Evolutionary conservation across 192 early-diverging fungal species (phyloP).

Genomic region (Irineochytrium annulatum): DNA sequence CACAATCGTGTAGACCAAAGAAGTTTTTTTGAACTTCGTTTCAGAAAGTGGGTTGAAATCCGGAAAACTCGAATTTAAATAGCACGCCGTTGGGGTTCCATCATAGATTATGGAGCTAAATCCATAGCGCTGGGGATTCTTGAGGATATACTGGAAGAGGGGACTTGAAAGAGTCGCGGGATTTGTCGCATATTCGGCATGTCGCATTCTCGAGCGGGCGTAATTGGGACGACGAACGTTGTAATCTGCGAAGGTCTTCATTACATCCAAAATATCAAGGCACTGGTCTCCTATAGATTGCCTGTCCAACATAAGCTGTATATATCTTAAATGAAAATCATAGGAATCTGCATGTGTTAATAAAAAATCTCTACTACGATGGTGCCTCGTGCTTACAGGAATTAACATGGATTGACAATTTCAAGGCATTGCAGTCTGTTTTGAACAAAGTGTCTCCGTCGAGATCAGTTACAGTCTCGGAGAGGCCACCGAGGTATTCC

Average conservation of each 20-base stretch:
- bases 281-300: not conserved
- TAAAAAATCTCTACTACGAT: too few relatives aligned
- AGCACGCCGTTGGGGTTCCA: slow-evolving; percentile 36
- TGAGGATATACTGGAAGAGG: slow-evolving; percentile 51
- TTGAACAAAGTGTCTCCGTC: slow-evolving; percentile 26
- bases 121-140: slow-evolving; percentile 45
- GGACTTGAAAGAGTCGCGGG: slow-evolving; percentile 18
- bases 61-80: slow-evolving; percentile 28
- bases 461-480: not conserved
- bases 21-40: slow-evolving; percentile 16
- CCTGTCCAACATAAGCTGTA: slow-evolving; percentile 36
- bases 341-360: slow-evolving; percentile 34
- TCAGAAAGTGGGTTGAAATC: slow-evolving; percentile 24
- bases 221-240: slow-evolving; percentile 32
- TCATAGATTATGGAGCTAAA: slow-evolving; percentile 33
- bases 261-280: slow-evolving; percentile 25
- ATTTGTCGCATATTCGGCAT: slow-evolving; percentile 25
- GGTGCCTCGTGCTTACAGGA: not conserved
- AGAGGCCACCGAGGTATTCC: not conserved
- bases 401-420: slow-evolving; percentile 34
- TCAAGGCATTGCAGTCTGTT: slow-evolving; percentile 28
- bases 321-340: slow-evolving; percentile 48
- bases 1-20: slow-evolving; percentile 37
- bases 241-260: slow-evolving; percentile 39
- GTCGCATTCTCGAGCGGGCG: slow-evolving; percentile 38